Conservation (phyloP, 306 rosid genomes). For the Datisca glomerata region DNA sequence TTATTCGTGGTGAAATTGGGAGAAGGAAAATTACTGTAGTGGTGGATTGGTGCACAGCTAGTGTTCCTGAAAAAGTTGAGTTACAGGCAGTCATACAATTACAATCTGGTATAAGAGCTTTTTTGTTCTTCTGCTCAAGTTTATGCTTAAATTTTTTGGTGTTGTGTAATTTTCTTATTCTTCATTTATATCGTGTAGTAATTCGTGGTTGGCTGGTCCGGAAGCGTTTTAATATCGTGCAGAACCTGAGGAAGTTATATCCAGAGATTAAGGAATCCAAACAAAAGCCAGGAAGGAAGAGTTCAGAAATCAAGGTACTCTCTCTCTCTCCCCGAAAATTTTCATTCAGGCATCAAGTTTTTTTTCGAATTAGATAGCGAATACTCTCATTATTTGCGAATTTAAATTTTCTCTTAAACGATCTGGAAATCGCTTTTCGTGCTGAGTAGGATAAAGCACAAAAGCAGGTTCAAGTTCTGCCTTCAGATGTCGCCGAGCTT, state of each 20-base stretch:
- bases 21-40: slow-evolving; percentile 36
- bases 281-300: slow-evolving; percentile 32
- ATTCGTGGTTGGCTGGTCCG: slow-evolving; percentile 69
- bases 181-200: slow-evolving; percentile 15
- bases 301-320: slow-evolving; percentile 49
- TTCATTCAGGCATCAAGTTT: no score
- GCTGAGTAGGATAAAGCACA: slow-evolving; percentile 24
- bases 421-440: no score
- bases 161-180: background rate
- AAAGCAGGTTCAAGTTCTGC: slow-evolving; percentile 29
- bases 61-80: slow-evolving; percentile 39
- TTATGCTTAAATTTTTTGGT: background rate
- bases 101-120: slow-evolving; percentile 52
- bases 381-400: no score
- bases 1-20: slow-evolving; percentile 52
- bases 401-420: no score
- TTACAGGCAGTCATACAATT: slow-evolving; percentile 30
- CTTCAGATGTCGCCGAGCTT: slow-evolving; percentile 52
- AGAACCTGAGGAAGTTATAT: slow-evolving; percentile 17
- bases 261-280: slow-evolving; percentile 28
- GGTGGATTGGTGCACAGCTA: slow-evolving; percentile 24
- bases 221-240: slow-evolving; percentile 18
- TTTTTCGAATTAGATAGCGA: no score
- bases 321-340: background rate
- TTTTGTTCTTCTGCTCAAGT: background rate